phyloP scores from a whole-genome alignment of 345 rosid species.

The Brassica juncea region DNA sequence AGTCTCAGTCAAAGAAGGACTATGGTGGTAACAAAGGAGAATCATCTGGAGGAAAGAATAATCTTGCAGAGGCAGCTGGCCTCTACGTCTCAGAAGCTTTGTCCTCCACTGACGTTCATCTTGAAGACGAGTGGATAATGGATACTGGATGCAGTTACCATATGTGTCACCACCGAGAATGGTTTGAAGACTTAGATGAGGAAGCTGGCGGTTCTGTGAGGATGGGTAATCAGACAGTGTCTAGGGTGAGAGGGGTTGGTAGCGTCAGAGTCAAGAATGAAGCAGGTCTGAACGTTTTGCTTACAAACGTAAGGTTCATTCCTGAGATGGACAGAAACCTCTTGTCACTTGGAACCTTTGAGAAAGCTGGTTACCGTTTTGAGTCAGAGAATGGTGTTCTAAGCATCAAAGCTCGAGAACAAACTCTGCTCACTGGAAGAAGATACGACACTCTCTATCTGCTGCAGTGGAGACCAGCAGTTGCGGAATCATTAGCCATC shows the following conservation, averaged over 20 bases:
- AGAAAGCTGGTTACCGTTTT: background rate
- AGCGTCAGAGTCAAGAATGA: background rate
- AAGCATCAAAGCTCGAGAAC: background rate
- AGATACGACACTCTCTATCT: background rate
- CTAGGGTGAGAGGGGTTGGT: background rate
- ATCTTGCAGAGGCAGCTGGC: background rate
- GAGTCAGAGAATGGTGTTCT: background rate
- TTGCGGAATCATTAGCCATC: no score
- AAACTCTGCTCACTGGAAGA: background rate
- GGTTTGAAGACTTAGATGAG: background rate
- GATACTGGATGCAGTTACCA: background rate
- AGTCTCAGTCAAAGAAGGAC: background rate
- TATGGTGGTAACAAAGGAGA: background rate
- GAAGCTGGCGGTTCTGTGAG: background rate
- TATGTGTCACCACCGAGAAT: background rate
- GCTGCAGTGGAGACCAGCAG: background rate
- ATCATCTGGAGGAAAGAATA: background rate
- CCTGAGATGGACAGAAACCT: background rate
- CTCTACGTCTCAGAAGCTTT: background rate
- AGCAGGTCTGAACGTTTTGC: background rate
- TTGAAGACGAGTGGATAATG: background rate
- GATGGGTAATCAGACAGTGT: background rate
- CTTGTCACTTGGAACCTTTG: background rate
- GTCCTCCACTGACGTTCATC: background rate
- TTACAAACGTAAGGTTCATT: background rate